phyloP scores from a whole-genome alignment of 2,329 filamentous ascomycete genomes.

The Epicoccum sorghinum region DNA sequence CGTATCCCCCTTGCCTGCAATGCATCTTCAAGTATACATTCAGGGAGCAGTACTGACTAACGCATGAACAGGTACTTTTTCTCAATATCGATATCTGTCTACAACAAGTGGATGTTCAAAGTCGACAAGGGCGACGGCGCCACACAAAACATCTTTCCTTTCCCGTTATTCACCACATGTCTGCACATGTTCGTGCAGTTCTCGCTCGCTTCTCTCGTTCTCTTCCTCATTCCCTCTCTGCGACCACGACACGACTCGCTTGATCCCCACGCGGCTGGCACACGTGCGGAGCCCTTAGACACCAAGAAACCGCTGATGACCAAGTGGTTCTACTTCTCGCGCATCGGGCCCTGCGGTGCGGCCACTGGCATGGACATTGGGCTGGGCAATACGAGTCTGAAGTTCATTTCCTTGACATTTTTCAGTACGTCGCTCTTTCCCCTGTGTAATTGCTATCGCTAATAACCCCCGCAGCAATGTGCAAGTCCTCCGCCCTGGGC shows the following conservation, averaged over 20 bases:
- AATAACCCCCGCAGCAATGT: constrained; percentile 68
- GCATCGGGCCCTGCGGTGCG: constrained; percentile 88
- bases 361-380: constrained; percentile 96
- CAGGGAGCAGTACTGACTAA: constrained; percentile 18
- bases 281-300: constrained; percentile 41
- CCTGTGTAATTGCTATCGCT: too few relatives aligned
- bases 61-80: constrained; percentile 67
- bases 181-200: constrained; percentile 96
- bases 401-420: constrained; percentile 95
- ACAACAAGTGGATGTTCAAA: constrained; percentile 99
- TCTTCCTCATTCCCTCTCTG: constrained; percentile 82
- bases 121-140: constrained; percentile 53
- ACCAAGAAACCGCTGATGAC: constrained; percentile 73
- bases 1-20: not conserved
- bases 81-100: constrained; percentile 78
- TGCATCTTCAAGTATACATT: too few relatives aligned
- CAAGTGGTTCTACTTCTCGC: constrained; percentile 86
- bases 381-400: constrained; percentile 91
- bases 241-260: constrained; percentile 66
- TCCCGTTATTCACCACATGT: constrained; percentile 92
- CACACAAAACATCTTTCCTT: constrained; percentile 73
- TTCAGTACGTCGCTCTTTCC: constrained; percentile 61
- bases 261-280: constrained; percentile 38
- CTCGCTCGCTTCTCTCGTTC: constrained; percentile 73
- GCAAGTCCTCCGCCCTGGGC: constrained; percentile 93